Evolutionary conservation across 106 monocot genomes (phyloP), one percentile per base, ranked within the genome.

Genomic region (Narthecium ossifragum): DNA sequence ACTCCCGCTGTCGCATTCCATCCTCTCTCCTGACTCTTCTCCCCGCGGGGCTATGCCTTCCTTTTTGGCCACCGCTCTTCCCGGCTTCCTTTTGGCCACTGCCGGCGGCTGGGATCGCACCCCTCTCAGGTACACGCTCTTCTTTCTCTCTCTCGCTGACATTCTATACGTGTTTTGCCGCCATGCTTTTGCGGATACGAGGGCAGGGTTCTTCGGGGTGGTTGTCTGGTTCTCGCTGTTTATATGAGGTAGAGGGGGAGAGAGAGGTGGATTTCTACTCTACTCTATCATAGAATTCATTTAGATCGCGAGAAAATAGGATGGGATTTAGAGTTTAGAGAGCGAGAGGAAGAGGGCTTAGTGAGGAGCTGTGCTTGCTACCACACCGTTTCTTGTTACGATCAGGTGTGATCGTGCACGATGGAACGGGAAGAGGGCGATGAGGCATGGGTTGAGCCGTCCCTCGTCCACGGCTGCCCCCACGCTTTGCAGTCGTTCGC

Each of bases 341-440:
- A 29, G 21, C 34, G 55, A 15, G 11, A 15, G 14, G 7, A 3
- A 34, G 34, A 65, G 31, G 17, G 40, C 10, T 37, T 59, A 34
- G 64, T 7, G 18, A 26, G 56, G 31, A 31, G 47, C 38, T 33
- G 11, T 25, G 21, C 36, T 51, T 47, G 34, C 56, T 34, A 48
- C 56, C 67, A 24, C 57, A 72, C 34, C 52, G 32, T 65, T 73
- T 65, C 24, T 73, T 65, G 34, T 73, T 73, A 65, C 72, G 58
- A 65, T 58, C 65, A 73, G 72, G 72, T 36, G 17, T 65, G 47
- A 65, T 73, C 51, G 57, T 57, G 56, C 65, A 51, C 21, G 72
- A 49, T 55, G 40, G 50, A 65, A 65, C 49, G 62, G 39, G 64
- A 38, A 36, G 57, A 48, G 64, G 57, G 62, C 45, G 48, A 30